Base-by-base conservation (phyloP, 2,329 filamentous ascomycete species). In the Ascochyta pisi region DNA sequence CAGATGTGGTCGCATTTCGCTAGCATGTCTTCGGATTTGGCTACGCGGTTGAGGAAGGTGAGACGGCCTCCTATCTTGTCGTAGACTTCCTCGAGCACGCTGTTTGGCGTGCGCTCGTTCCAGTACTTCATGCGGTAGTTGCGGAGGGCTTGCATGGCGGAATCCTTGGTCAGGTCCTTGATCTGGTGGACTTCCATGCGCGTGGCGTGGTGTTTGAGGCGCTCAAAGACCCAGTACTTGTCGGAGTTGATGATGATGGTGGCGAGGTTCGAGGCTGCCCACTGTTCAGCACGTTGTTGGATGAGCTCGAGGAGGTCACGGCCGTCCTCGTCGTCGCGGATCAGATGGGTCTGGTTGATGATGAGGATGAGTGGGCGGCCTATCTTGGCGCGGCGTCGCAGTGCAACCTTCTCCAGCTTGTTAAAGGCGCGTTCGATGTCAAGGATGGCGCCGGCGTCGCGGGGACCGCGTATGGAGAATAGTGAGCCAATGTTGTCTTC, bases 201-300 rank as follows among this genome's bases (percentile, higher is more conserved):
- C 2, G 93, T 96, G 3, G 92, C 91, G 56, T 96, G 89, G 73
- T 91, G 89, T 81, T 97, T 97, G 48, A 99, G 80, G 13, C 93
- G 86, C 75, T 99, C 95, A 69, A 97, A 98, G 0, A 99, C 90
- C 95, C 95, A 99, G 77, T 96, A 99, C 73, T 98, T 95, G 76
- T 99, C 95, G 50, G 88, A 93, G 77, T 97, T 98, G 79, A 99
- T 92, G 31, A 99, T 88, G 82, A 92, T 85, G 1, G 95, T 98
- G 27, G 96, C 91, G 8, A 99, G 83, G 62, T 92, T 94, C 19
- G 90, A 87, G 1, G 94, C 95, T 1, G 95, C 94, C 95, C 95
- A 99, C 75, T 95, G 90, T 76, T 99, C 95, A 1, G 95, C 94
- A 29, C 93, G 87, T 73, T 99, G 95, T 71, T 99, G 95, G 27